Evolutionary conservation across 2,329 filamentous ascomycete species (phyloP).

Genomic region (Microsporum ferrugineum): DNA sequence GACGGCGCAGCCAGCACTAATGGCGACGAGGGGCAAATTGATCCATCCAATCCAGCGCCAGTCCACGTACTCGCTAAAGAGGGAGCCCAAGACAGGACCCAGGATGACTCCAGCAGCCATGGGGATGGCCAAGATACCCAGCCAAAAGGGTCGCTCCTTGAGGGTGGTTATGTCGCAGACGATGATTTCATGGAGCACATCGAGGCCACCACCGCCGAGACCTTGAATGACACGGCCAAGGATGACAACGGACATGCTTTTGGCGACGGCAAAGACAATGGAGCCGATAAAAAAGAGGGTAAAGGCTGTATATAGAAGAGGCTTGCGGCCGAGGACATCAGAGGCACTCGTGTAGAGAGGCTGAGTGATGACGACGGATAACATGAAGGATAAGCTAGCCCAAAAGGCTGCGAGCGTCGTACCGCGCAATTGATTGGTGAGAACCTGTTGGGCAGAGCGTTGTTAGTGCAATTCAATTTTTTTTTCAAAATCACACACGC

Average conservation of each 20-base stretch:
- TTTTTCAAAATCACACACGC: background rate
- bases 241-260: conserved; percentile 39
- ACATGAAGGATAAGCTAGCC: conserved; percentile 51
- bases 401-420: conserved; percentile 49
- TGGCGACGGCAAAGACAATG: conserved; percentile 41
- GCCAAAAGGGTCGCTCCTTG: conserved; percentile 27
- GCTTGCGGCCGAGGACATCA: conserved; percentile 42
- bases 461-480: background rate
- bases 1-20: conserved; percentile 37
- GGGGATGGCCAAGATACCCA: conserved; percentile 26
- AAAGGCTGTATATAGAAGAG: conserved; percentile 32
- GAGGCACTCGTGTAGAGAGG: conserved; percentile 42
- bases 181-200: conserved; percentile 33
- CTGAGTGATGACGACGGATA: conserved; percentile 25
- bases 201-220: conserved; percentile 37
- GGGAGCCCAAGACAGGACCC: conserved; percentile 14
- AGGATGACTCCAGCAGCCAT: conserved; percentile 33
- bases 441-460: conserved; percentile 16
- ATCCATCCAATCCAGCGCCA: conserved; percentile 59
- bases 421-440: conserved; percentile 38
- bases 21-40: conserved; percentile 39
- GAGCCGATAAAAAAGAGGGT: conserved; percentile 43
- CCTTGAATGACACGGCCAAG: conserved; percentile 47
- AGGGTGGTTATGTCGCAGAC: conserved; percentile 36
- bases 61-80: conserved; percentile 11